Conservation (phyloP, 192 early-diverging fungal species). For the Entomortierella chlamydospora region DNA sequence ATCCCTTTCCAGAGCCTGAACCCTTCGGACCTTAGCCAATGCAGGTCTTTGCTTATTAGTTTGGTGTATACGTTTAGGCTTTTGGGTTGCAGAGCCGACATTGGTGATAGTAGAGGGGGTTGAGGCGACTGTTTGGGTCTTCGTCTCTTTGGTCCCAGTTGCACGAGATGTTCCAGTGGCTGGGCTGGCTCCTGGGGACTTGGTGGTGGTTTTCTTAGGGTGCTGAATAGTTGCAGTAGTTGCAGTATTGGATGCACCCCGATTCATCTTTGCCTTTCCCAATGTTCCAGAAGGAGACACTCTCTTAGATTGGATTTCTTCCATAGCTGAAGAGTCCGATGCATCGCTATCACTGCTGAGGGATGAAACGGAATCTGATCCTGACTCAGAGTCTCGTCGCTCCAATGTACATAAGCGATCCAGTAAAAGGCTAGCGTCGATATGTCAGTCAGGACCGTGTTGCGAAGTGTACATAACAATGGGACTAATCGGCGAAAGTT, state of each 20-base stretch:
- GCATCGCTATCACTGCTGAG: constrained; percentile 32
- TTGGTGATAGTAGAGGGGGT: constrained; percentile 47
- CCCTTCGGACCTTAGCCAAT: constrained; percentile 20
- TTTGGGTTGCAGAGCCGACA: constrained; percentile 38
- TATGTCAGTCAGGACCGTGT: not conserved
- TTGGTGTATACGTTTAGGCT: constrained; percentile 45
- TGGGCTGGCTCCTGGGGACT: not conserved
- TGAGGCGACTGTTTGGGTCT: constrained; percentile 3
- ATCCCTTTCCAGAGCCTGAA: constrained; percentile 59
- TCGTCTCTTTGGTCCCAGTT: constrained; percentile 3
- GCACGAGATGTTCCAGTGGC: not conserved
- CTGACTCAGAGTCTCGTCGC: constrained; percentile 16
- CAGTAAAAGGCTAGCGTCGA: constrained; percentile 17
- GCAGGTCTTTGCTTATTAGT: constrained; percentile 29
- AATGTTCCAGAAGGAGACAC: not conserved
- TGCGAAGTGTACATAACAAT: not conserved
- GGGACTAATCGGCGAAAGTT: not conserved
- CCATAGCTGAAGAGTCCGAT: constrained; percentile 25
- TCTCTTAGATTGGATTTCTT: constrained; percentile 1
- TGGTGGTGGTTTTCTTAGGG: constrained; percentile 11
- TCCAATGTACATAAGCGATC: constrained; percentile 30
- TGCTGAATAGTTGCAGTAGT: constrained; percentile 11
- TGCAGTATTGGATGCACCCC: not conserved
- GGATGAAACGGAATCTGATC: constrained; percentile 17
- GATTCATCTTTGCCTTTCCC: constrained; percentile 2